Conservation (phyloP, 2,329 filamentous ascomycete genomes). For the Trichophyton rubrum region DNA sequence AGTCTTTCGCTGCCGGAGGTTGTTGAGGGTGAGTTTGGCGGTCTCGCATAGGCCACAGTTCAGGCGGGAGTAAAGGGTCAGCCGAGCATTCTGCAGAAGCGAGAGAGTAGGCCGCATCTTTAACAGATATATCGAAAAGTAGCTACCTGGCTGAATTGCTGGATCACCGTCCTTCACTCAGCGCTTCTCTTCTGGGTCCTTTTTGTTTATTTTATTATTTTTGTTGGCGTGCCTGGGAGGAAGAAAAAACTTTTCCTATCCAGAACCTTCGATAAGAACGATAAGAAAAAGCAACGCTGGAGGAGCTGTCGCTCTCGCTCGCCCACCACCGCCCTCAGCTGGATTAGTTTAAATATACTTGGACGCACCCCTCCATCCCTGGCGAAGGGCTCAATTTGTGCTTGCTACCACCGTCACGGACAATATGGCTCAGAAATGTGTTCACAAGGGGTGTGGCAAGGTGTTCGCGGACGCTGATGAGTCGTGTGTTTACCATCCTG, state of each 20-base stretch:
- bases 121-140: neutral
- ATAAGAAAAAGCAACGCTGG: neutral
- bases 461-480: conserved; percentile 69
- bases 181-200: neutral
- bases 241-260: conserved; percentile 2
- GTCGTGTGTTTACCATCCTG: conserved; percentile 81
- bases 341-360: no score
- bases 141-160: neutral
- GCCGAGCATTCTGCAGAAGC: conserved; percentile 26
- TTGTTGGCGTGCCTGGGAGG: neutral
- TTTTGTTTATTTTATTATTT: neutral
- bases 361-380: neutral
- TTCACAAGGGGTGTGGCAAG: conserved; percentile 94
- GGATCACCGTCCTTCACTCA: neutral
- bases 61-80: conserved; percentile 50
- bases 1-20: conserved; percentile 40
- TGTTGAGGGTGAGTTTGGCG: conserved; percentile 45
- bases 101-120: conserved; percentile 15
- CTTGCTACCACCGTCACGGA: neutral
- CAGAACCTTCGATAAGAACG: conserved; percentile 14
- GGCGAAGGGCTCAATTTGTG: neutral
- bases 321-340: neutral
- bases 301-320: neutral
- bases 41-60: conserved; percentile 50
- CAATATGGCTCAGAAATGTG: conserved; percentile 54